Conservation (phyloP, 208 protist genomes). For the Trypanosoma brucei region DNA sequence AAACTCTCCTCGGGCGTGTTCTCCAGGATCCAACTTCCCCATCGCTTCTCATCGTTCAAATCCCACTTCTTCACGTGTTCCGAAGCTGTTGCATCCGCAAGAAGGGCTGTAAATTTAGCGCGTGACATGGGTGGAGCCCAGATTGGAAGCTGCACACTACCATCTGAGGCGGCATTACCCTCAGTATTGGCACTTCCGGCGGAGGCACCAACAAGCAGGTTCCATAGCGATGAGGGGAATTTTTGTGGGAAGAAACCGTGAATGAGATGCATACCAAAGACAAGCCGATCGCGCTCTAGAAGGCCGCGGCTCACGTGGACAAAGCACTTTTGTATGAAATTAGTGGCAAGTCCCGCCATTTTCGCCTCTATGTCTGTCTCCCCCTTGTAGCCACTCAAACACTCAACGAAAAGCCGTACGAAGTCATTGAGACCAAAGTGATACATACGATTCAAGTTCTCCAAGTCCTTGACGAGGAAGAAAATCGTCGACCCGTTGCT, state of each 20-base stretch:
- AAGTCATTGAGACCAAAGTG: constrained; percentile 92
- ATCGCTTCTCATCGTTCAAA: constrained; percentile 46
- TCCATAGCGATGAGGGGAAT: constrained; percentile 84
- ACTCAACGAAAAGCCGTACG: constrained; percentile 74
- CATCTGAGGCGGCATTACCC: constrained; percentile 25
- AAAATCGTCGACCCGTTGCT: constrained; percentile 83
- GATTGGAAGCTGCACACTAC: constrained; percentile 29
- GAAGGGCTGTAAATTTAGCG: constrained; percentile 44
- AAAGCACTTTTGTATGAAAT: constrained; percentile 67
- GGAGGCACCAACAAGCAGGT: constrained; percentile 74
- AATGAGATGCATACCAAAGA: constrained; percentile 93
- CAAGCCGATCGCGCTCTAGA: constrained; percentile 90
- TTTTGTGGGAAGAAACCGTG: constrained; percentile 75
- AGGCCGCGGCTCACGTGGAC: constrained; percentile 68
- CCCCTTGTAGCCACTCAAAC: constrained; percentile 49
- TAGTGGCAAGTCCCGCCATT: constrained; percentile 46
- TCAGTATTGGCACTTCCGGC: constrained; percentile 2
- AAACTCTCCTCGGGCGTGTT: constrained; percentile 66
- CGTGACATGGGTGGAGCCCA: constrained; percentile 63
- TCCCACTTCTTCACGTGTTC: constrained; percentile 50
- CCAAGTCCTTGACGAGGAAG: constrained; percentile 91
- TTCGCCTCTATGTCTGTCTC: constrained; percentile 35
- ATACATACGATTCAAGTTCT: constrained; percentile 95
- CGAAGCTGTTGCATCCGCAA: constrained; percentile 33
- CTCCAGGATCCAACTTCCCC: constrained; percentile 71